Evolutionary conservation across 805 yeast genomes (phyloP), one percentile per base, ranked within the genome.

Genomic region (Teunomyces gatunensis): DNA sequence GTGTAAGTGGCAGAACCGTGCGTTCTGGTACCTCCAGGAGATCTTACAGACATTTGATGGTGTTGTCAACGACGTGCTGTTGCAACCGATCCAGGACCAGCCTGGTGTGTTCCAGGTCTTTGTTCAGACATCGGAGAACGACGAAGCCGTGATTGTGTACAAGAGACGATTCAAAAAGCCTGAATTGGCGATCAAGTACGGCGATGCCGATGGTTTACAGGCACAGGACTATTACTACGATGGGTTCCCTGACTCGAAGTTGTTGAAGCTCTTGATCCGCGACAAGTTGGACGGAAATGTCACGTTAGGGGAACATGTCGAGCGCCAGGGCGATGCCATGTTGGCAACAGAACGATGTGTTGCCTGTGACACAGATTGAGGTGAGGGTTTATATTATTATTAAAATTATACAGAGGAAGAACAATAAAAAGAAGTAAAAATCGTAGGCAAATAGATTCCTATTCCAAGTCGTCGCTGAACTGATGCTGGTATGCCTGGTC

Each of bases 201-300:
- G 56, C 4, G 54, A 50, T 28, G 29, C 15, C 6, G 56, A 53
- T 29, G 56, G 56, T 2, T 32, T 34, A 30, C 68, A 63, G 20
- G 57, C 65, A 49, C 64, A 63, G 15, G 53, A 51, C 3, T 66
- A 60, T 54, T 63, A 65, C 36, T 64, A 80, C 44, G 87, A 81
- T 30, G 96, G 96, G 29, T 89, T 89, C 62, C 97, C 97, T 0
- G 96, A 90, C 61, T 81, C 92, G 13, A 90, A 89, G 60, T 77
- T 81, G 12, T 67, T 90, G 53, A 89, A 90, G 64, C 83, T 83
- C 49, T 69, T 77, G 44, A 79, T 89, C 4, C 66, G 94, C 51
- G 79, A 83, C 52, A 57, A 67, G 5, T 64, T 85, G n/a, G 77
- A 71, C 42, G 29, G 40, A 20, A 23, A 13, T 12, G 28, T 37